Percentiles rank a stretch among this genome's conserved stretches.
Evolutionary conservation across 148 eudicot genomes (phyloP).

Genomic region (Salicornia ramosissima): DNA sequence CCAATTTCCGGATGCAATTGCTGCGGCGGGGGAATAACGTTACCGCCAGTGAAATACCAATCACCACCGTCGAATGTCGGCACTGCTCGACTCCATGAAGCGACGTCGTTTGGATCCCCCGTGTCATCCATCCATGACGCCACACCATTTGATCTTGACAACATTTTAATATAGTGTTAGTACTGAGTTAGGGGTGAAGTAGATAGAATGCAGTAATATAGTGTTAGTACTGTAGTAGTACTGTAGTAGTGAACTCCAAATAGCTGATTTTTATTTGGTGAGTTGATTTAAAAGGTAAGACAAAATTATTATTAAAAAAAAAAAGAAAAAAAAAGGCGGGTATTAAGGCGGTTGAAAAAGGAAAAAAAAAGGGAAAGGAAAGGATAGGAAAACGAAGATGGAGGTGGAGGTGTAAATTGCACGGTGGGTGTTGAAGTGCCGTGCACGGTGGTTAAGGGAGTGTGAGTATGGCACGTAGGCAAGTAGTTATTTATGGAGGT

Average conservation of each 20-base stretch:
- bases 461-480: background rate
- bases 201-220: no score
- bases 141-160: conserved; percentile 35
- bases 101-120: conserved; percentile 32
- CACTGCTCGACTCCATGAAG: conserved; percentile 31
- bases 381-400: background rate
- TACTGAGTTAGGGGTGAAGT: no score
- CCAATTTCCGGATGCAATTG: conserved; percentile 4
- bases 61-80: conserved; percentile 35
- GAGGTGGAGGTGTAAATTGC: background rate
- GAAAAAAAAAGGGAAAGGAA: background rate
- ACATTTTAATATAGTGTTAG: no score
- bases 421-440: background rate
- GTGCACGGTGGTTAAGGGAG: background rate
- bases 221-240: no score
- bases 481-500: background rate
- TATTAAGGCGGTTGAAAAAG: no score
- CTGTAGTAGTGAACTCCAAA: no score
- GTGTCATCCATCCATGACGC: conserved; percentile 38
- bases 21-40: conserved; percentile 19
- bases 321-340: background rate
- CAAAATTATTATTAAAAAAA: background rate
- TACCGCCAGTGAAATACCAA: conserved; percentile 23
- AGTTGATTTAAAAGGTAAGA: no score
- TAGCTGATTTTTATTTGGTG: no score